phyloP scores from a whole-genome alignment of 1,139 yeast species.

The Scheffersomyces segobiensis region DNA sequence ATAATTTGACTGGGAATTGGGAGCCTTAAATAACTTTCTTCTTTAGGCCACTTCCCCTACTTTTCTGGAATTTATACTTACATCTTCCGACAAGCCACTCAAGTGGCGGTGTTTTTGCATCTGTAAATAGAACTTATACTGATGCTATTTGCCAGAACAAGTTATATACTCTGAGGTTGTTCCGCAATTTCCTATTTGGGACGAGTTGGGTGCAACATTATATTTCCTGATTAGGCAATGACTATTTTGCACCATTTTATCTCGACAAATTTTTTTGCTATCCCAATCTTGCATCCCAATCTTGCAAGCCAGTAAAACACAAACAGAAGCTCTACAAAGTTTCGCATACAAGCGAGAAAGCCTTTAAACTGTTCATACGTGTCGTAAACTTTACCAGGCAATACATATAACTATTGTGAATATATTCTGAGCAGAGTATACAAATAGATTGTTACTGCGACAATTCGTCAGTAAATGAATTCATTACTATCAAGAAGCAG shows the following conservation, averaged over 20 bases:
- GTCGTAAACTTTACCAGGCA: too few species aligned
- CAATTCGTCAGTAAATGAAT: background rate
- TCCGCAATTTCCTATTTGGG: background rate
- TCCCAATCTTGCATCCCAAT: background rate
- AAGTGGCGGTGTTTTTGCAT: background rate
- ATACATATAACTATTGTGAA: background rate
- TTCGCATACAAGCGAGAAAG: too few species aligned
- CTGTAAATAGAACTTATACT: background rate
- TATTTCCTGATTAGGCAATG: background rate
- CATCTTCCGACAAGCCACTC: background rate
- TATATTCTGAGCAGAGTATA: background rate
- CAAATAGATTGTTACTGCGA: background rate
- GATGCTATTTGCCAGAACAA: background rate
- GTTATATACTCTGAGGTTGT: background rate
- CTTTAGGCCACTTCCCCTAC: background rate
- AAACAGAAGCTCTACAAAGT: background rate
- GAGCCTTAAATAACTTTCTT: background rate
- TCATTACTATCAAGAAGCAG: background rate
- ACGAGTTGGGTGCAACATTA: background rate
- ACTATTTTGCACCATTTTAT: background rate
- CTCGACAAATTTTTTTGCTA: background rate
- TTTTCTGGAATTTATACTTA: background rate
- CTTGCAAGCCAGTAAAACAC: background rate
- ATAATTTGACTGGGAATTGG: background rate
- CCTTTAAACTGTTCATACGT: too few species aligned